These are phyloP conservation scores for Trifolium subterraneum DNA, from an alignment of 306 rosid genomes.

Conservation along the genomic window DNA sequence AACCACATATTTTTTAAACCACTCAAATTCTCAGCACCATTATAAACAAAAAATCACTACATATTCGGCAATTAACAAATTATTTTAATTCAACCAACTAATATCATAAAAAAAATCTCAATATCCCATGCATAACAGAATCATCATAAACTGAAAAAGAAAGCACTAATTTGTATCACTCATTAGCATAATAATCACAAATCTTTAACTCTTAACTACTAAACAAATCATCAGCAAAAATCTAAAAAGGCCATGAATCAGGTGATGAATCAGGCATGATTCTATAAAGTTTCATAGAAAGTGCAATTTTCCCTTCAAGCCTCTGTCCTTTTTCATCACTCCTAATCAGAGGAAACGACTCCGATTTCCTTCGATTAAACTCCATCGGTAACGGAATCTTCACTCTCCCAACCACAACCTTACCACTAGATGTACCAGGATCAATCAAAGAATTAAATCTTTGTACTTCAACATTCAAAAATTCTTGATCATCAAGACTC, in stretches of 20 bases:
- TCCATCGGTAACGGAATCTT: conserved; percentile 15
- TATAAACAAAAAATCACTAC: too few species aligned
- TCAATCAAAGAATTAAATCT: not conserved
- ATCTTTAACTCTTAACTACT: not conserved
- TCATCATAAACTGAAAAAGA: not conserved
- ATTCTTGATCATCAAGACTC: not conserved
- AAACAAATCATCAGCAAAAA: not conserved
- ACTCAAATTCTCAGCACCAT: too few species aligned
- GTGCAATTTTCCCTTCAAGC: not conserved
- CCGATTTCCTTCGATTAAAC: not conserved
- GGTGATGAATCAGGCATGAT: not conserved
- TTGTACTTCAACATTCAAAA: conserved; percentile 31
- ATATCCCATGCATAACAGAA: too few species aligned
- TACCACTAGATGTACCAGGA: conserved; percentile 25
- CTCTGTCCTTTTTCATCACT: not conserved
- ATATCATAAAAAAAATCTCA: not conserved
- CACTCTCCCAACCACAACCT: conserved; percentile 26
- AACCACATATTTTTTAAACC: not conserved
- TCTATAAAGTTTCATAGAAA: conserved; percentile 17
- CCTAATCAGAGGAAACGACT: not conserved
- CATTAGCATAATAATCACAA: not conserved
- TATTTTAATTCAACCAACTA: not conserved
- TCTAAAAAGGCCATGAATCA: too few species aligned
- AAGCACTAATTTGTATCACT: not conserved
- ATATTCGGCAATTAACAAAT: not conserved